These are phyloP conservation scores for Ricinus communis DNA, from an alignment of 345 rosid genomes.

Conservation along the genomic window DNA sequence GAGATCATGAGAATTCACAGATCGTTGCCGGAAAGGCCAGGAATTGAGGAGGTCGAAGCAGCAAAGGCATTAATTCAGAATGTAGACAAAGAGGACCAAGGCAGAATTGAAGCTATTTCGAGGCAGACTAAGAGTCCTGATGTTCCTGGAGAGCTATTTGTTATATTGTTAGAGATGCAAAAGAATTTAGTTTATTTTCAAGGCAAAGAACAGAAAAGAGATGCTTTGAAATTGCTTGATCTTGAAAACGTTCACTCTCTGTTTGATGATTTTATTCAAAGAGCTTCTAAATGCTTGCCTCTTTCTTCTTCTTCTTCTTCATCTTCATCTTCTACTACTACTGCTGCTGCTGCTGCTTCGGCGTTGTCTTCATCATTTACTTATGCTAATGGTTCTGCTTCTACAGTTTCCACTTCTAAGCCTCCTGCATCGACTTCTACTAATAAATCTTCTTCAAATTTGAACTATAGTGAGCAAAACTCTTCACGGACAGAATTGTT, in stretches of 20 bases:
- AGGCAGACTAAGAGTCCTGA: constrained; percentile 44
- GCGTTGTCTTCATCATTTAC: constrained; percentile 7
- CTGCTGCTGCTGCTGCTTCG: constrained; percentile 4
- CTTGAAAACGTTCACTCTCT: constrained; percentile 62
- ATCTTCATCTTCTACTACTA: not conserved
- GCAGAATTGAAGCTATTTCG: constrained; percentile 58
- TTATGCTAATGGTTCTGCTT: constrained; percentile 34
- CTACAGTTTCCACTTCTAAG: constrained; percentile 11
- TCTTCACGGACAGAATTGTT: constrained; percentile 37
- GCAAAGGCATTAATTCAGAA: constrained; percentile 58
- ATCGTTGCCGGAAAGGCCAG: constrained; percentile 74
- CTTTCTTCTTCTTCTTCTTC: constrained; percentile 41
- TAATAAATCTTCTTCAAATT: constrained; percentile 23
- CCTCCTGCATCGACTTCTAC: not conserved
- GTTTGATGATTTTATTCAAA: constrained; percentile 80
- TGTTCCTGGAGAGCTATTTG: constrained; percentile 77
- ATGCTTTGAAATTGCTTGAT: constrained; percentile 69
- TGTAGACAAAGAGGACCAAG: constrained; percentile 76
- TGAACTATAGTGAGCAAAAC: constrained; percentile 35
- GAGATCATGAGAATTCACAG: constrained; percentile 87
- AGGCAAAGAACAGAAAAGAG: constrained; percentile 70
- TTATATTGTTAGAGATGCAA: constrained; percentile 70
- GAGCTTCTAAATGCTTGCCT: constrained; percentile 70
- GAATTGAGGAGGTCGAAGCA: constrained; percentile 76
- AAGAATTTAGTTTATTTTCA: constrained; percentile 50